Evolutionary conservation across 495 filamentous ascomycete species (phyloP).

Genomic region (Staphylotrichum tortipilum): DNA sequence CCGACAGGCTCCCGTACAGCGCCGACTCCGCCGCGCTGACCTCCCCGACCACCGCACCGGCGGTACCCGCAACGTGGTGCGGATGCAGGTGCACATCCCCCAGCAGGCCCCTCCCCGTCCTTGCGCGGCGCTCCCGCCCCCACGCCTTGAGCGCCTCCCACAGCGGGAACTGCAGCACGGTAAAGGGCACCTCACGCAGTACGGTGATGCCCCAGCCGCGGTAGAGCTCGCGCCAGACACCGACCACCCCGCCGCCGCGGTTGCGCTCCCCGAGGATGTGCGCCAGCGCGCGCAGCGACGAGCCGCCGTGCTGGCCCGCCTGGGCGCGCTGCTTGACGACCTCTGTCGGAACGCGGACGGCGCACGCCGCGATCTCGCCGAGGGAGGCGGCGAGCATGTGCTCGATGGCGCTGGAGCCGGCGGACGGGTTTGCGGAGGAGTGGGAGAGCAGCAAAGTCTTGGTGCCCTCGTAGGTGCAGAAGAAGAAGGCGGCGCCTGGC

Average conservation of each 20-base stretch:
- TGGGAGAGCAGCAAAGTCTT: conserved; percentile 63
- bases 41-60: conserved; percentile 21
- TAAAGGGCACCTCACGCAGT: conserved; percentile 94
- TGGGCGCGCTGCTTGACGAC: conserved; percentile 96
- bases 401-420: not conserved
- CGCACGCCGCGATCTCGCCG: conserved; percentile 88
- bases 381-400: conserved; percentile 85
- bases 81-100: conserved; percentile 11
- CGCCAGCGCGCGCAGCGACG: conserved; percentile 51
- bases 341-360: conserved; percentile 88
- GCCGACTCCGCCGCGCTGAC: conserved; percentile 72
- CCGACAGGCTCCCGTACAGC: conserved; percentile 74
- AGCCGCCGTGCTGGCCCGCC: conserved; percentile 58
- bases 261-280: conserved; percentile 53
- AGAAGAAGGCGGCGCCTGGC: conserved; percentile 95
- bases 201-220: conserved; percentile 86
- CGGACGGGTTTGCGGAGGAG: conserved; percentile 26
- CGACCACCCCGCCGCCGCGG: conserved; percentile 34
- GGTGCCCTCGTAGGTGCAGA: conserved; percentile 85
- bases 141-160: conserved; percentile 83
- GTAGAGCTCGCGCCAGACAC: conserved; percentile 77
- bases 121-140: conserved; percentile 30
- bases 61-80: not conserved
- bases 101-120: conserved; percentile 43
- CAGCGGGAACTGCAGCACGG: conserved; percentile 90